Percentiles rank a stretch among this genome's conserved stretches.
phyloP scores from a whole-genome alignment of 257 asterid genomes.

The Ophiorrhiza pumila region DNA sequence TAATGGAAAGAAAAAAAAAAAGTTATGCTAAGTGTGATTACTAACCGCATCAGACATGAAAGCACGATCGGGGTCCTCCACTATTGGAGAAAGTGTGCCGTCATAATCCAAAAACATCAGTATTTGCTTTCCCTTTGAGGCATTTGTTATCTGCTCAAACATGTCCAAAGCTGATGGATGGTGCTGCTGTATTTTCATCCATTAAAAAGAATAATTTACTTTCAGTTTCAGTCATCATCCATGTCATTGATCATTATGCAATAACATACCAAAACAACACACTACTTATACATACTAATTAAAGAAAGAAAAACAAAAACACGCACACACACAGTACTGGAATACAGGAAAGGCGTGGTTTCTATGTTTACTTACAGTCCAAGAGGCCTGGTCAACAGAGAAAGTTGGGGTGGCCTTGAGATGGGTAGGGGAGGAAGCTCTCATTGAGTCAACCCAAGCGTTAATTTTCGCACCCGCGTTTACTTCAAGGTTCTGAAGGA shows the following conservation, averaged over 20 bases:
- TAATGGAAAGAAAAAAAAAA: too few relatives aligned
- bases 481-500: slow-evolving; percentile 58
- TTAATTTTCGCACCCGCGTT: slow-evolving; percentile 46
- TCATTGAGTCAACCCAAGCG: slow-evolving; percentile 82
- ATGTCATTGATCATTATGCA: too few relatives aligned
- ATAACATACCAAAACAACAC: too few relatives aligned
- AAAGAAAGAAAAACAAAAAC: background rate
- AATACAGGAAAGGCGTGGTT: background rate
- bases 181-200: slow-evolving; percentile 42
- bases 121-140: slow-evolving; percentile 84
- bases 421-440: slow-evolving; percentile 86
- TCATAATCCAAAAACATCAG: slow-evolving; percentile 92
- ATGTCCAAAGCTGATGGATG: slow-evolving; percentile 83
- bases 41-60: slow-evolving; percentile 80
- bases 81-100: slow-evolving; percentile 94
- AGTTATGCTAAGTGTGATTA: too few relatives aligned
- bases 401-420: slow-evolving; percentile 36
- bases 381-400: slow-evolving; percentile 47
- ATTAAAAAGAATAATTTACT: background rate
- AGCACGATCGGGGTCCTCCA: slow-evolving; percentile 91
- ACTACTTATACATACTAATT: too few relatives aligned
- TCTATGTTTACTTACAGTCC: slow-evolving; percentile 67
- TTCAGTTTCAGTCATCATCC: background rate
- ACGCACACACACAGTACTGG: background rate
- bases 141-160: slow-evolving; percentile 73